Evolutionary conservation across 2,329 filamentous ascomycete species (phyloP).

Genomic region (Teratosphaeriaceae sp.): DNA sequence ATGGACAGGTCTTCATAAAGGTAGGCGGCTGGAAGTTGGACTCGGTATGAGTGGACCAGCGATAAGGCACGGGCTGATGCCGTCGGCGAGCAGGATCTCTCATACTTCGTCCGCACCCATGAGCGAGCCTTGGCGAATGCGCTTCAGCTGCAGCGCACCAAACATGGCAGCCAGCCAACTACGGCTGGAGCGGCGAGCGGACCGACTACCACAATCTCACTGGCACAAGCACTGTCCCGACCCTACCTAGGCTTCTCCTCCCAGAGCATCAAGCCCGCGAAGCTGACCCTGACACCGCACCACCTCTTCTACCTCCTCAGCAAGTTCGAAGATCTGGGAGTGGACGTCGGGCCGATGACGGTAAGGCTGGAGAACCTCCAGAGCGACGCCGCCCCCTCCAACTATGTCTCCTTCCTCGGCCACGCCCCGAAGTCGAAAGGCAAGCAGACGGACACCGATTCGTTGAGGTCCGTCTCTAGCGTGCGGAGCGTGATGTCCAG

Average conservation of each 20-base stretch:
- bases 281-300: constrained; percentile 87
- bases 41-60: no score
- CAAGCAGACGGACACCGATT: constrained; percentile 74
- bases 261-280: constrained; percentile 79
- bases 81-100: constrained; percentile 63
- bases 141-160: constrained; percentile 68
- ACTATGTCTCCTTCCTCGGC: constrained; percentile 93
- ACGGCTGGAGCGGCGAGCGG: constrained; percentile 38
- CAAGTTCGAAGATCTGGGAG: constrained; percentile 81
- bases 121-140: constrained; percentile 97
- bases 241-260: constrained; percentile 79
- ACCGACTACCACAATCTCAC: constrained; percentile 61
- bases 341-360: constrained; percentile 92
- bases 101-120: constrained; percentile 92
- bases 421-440: constrained; percentile 75
- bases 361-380: constrained; percentile 92
- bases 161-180: constrained; percentile 45
- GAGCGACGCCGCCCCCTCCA: constrained; percentile 74
- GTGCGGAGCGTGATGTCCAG: constrained; percentile 96
- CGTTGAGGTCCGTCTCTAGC: constrained; percentile 92
- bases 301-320: constrained; percentile 96
- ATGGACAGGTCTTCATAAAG: constrained; percentile 86
- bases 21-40: constrained; percentile 40
- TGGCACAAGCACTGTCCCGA: constrained; percentile 81
- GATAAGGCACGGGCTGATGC: neutral